These are phyloP conservation scores for Boletus vinaceobasis DNA, from an alignment of 768 basidiomycete species.

Conservation along the genomic window DNA sequence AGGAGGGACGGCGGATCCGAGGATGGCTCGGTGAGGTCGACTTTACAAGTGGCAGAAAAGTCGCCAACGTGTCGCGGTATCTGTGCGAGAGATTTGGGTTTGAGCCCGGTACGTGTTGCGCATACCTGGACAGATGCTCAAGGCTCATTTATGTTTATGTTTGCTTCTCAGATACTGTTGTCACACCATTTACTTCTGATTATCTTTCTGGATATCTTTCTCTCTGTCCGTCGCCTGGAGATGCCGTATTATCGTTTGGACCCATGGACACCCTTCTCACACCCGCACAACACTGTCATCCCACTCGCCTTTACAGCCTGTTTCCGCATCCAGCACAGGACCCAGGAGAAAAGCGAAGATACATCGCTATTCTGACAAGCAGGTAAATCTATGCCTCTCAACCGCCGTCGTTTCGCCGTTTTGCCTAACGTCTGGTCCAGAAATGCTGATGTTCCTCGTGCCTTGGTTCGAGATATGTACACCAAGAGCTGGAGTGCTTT, in stretches of 20 bases:
- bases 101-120: constrained; percentile 53
- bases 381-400: constrained; percentile 40
- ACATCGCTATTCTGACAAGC: constrained; percentile 68
- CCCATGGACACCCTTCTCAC: constrained; percentile 77
- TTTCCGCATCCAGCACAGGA: constrained; percentile 84
- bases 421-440: constrained; percentile 33
- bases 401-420: neutral
- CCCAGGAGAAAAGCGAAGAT: constrained; percentile 65
- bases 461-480: constrained; percentile 85
- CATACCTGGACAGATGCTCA: no score
- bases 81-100: constrained; percentile 80
- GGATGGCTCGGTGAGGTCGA: constrained; percentile 86
- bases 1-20: constrained; percentile 69
- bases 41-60: constrained; percentile 56
- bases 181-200: constrained; percentile 76
- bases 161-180: constrained; percentile 52
- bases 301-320: constrained; percentile 70
- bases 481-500: constrained; percentile 93
- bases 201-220: constrained; percentile 76
- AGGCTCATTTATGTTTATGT: neutral
- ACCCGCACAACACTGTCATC: constrained; percentile 70
- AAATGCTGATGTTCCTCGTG: constrained; percentile 82
- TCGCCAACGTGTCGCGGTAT: constrained; percentile 68
- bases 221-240: constrained; percentile 64
- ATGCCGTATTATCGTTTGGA: constrained; percentile 76